These are phyloP conservation scores for Neofusicoccum kwambonambiense DNA, from an alignment of 2,329 filamentous ascomycete genomes.

Conservation along the genomic window DNA sequence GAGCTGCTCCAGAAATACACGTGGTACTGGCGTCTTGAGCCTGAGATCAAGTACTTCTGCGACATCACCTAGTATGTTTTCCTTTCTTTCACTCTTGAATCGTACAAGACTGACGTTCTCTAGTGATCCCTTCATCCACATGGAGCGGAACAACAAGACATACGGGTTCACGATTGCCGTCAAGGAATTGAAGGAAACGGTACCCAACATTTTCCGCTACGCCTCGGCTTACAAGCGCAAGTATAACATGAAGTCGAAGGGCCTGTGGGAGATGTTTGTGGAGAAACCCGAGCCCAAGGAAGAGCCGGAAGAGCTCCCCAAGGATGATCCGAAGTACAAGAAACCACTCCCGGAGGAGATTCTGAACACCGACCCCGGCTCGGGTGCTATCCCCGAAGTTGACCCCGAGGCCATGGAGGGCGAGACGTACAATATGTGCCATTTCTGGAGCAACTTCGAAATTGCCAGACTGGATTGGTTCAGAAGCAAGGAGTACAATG, in stretches of 20 bases:
- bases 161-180: slow-evolving; percentile 99
- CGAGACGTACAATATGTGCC: slow-evolving; percentile 99
- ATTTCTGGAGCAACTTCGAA: slow-evolving; percentile 99
- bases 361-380: slow-evolving; percentile 69
- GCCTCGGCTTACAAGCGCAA: slow-evolving; percentile 95
- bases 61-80: slow-evolving; percentile 89
- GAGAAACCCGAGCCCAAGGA: slow-evolving; percentile 66
- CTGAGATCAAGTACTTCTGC: slow-evolving; percentile 99
- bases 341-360: slow-evolving; percentile 77
- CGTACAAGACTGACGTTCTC: background rate
- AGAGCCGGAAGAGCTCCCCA: slow-evolving; percentile 53
- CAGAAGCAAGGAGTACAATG: slow-evolving; percentile 93
- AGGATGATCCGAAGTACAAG: slow-evolving; percentile 65
- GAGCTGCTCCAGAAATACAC: slow-evolving; percentile 93
- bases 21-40: slow-evolving; percentile 99
- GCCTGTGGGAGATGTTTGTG: slow-evolving; percentile 98
- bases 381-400: slow-evolving; percentile 71
- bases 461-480: slow-evolving; percentile 95
- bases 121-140: slow-evolving; percentile 91
- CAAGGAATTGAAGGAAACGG: slow-evolving; percentile 95
- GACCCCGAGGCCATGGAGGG: slow-evolving; percentile 94
- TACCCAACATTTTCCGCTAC: slow-evolving; percentile 98
- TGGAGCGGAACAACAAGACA: slow-evolving; percentile 93
- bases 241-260: slow-evolving; percentile 86
- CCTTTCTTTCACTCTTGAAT: slow-evolving; percentile 14